A percentile compares a stretch with the other conserved stretches of the same genome.
phyloP scores from a whole-genome alignment of 2,329 filamentous ascomycete genomes.

The Paecilomyces formosus region DNA sequence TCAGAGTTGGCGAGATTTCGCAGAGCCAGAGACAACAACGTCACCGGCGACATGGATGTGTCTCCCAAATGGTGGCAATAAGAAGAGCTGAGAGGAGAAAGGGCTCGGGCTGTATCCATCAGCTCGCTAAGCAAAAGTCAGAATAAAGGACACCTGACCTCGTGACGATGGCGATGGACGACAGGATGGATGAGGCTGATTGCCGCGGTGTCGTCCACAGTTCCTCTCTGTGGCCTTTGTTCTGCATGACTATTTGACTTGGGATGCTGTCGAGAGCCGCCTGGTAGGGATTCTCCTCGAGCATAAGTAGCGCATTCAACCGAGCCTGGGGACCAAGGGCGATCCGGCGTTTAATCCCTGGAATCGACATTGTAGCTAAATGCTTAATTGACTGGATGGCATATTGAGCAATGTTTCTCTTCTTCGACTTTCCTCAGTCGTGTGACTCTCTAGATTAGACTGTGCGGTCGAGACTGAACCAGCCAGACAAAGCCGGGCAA shows the following conservation, averaged over 20 bases:
- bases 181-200: not conserved
- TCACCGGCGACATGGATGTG: not conserved
- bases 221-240: not conserved
- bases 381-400: not conserved
- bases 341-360: not conserved
- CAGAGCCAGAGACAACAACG: not conserved
- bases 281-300: not conserved
- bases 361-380: not conserved
- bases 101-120: not conserved
- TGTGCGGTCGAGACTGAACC: not conserved
- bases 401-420: not conserved
- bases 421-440: not conserved
- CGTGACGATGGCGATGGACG: not conserved
- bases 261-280: not conserved
- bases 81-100: not conserved
- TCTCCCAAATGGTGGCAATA: not conserved
- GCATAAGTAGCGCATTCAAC: not conserved
- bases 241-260: not conserved
- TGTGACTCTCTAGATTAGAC: not conserved
- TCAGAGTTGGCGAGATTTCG: not conserved
- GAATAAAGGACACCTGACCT: not conserved
- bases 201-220: not conserved
- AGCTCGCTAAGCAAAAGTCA: not conserved
- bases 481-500: not conserved
- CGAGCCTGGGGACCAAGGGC: not conserved